Conservation (phyloP, 306 rosid species). For the Vachellia pachyceras region DNA sequence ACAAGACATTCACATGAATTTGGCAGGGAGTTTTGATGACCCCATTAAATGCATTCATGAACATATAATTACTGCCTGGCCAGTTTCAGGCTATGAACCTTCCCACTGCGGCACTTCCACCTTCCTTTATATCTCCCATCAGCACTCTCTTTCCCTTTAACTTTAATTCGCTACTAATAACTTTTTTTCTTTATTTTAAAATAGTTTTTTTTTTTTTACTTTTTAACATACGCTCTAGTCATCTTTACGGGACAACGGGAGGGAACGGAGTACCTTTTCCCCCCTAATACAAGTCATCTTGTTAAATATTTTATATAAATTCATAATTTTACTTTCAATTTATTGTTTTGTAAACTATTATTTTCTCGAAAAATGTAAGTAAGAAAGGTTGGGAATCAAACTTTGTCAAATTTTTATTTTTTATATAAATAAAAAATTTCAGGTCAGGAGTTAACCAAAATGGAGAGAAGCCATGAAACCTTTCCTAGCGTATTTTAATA, state of each 20-base stretch:
- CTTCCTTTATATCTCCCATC: conserved; percentile 13
- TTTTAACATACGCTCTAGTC: too few species aligned
- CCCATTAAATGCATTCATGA: neutral
- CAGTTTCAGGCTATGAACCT: neutral
- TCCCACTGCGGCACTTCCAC: conserved; percentile 34
- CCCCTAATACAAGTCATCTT: too few species aligned
- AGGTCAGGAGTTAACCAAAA: neutral
- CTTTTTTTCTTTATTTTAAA: too few species aligned
- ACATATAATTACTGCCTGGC: neutral
- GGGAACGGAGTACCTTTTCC: too few species aligned
- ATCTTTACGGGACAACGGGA: too few species aligned
- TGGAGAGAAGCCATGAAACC: neutral
- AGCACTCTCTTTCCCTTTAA: neutral
- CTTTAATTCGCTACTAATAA: neutral
- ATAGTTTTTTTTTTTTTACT: too few species aligned
- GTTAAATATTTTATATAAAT: too few species aligned
- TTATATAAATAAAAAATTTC: neutral
- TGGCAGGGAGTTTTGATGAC: neutral
- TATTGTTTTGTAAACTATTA: neutral
- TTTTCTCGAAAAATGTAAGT: neutral
- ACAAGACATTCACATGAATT: neutral
- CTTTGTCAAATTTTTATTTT: neutral
- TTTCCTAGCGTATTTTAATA: neutral
- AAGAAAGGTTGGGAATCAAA: neutral
- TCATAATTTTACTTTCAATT: too few species aligned